Base-by-base conservation (phyloP, 2,329 filamentous ascomycete genomes). In the Colletotrichum sidae region DNA sequence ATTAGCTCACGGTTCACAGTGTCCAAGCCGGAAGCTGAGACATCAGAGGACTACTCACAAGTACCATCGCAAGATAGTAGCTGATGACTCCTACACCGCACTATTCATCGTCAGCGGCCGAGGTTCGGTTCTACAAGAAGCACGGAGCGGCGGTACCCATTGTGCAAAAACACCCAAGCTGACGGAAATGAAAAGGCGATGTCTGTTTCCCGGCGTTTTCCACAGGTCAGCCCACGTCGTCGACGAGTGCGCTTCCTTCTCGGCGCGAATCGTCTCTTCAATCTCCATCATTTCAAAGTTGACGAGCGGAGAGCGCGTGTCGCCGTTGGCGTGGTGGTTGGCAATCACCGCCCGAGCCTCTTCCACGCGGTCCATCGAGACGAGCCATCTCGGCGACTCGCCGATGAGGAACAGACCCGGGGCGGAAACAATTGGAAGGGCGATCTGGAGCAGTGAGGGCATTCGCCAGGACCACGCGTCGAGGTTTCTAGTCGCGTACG, bases 71-170 rank as follows among this genome's bases (percentile, higher is more conserved):
- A 9, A 45, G 42, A n/a, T 13, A n/a, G 12, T 13, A 10, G 2
- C 80, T 84, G 70, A 88, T 84, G 52, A 88, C 80, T 63, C 82
- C 85, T 72, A 88, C 88, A 55, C 86, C 86, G 39, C 81, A 84
- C 17, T 17, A 2, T 17, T 17, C 17, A 17, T 17, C 17, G 17
- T 17, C 2, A 17, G 17, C 17, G 17, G 17, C 17, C 17, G 17
- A 17, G 2, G 17, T 17, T 17, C 17, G 17, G 2, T 17, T 17
- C 17, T 17, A 17, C 17, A 17, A 17, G 17, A 17, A 17, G 17
- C 17, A 17, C 17, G 17, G 17, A 17, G 17, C 3, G 17, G 17
- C 17, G 2, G 17, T 17, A 17, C 17, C 73, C 73, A 75, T 64
- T 75, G 72, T 6, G 68, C 68, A 39, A 73, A 76, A 0, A 75